Evolutionary conservation across 768 basidiomycete genomes (phyloP).

Genomic region (Russula earlei): DNA sequence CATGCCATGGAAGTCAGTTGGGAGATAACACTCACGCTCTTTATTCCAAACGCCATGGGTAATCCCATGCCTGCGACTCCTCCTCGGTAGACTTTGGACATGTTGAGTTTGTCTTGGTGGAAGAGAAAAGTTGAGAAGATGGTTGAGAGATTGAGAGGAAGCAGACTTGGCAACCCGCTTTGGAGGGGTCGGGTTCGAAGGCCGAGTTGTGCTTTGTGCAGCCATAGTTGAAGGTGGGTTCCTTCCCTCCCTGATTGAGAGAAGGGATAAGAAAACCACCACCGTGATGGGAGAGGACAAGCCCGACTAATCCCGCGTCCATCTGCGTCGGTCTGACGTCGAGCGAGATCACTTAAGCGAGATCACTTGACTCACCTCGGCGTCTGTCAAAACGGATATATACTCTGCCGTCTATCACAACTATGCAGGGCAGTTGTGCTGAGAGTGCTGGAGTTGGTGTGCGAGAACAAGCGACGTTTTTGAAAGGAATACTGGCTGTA

Average conservation of each 20-base stretch:
- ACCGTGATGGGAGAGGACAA: slow-evolving; percentile 16
- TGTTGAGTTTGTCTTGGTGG: slow-evolving; percentile 74
- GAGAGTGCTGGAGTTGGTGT: too few species aligned
- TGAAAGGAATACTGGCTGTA: too few species aligned
- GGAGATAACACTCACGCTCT: slow-evolving; percentile 56
- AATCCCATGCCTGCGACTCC: slow-evolving; percentile 60
- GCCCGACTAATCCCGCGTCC: background rate
- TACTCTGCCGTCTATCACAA: too few species aligned
- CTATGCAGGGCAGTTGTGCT: too few species aligned
- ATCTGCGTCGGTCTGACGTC: slow-evolving; percentile 11
- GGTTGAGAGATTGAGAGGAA: slow-evolving; percentile 58
- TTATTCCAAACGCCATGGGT: slow-evolving; percentile 74
- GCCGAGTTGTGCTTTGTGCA: slow-evolving; percentile 22
- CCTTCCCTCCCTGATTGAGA: slow-evolving; percentile 35
- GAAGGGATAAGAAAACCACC: slow-evolving; percentile 33
- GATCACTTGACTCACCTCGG: too few species aligned
- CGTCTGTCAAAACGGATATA: too few species aligned
- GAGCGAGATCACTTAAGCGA: too few species aligned
- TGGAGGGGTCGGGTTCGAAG: slow-evolving; percentile 31
- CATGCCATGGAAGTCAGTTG: background rate
- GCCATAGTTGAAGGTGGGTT: slow-evolving; percentile 25
- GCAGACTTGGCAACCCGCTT: slow-evolving; percentile 64
- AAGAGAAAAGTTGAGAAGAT: slow-evolving; percentile 89
- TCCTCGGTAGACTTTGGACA: slow-evolving; percentile 49
- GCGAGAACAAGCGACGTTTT: too few species aligned